These are phyloP conservation scores for Rosa hybrid DNA, from an alignment of 331 rosid genomes.

Conservation along the genomic window DNA sequence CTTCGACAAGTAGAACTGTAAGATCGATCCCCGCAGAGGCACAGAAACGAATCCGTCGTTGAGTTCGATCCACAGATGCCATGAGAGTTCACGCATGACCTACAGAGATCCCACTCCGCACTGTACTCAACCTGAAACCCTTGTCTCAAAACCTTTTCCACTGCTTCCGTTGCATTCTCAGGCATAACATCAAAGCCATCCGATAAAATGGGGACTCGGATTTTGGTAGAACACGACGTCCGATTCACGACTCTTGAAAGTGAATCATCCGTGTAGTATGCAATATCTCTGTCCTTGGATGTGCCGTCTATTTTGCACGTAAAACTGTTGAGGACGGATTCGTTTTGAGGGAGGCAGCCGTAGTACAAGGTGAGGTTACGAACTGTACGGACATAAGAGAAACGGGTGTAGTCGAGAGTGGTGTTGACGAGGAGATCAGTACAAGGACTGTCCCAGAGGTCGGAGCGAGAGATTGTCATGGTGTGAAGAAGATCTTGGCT, in stretches of 20 bases:
- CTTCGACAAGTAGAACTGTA: background rate
- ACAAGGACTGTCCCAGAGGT: background rate
- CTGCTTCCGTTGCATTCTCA: background rate
- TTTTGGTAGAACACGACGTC: background rate
- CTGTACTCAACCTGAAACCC: conserved; percentile 7
- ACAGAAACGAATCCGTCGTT: background rate
- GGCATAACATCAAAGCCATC: too few relatives aligned
- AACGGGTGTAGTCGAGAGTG: background rate
- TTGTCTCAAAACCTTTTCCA: background rate
- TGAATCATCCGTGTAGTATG: background rate
- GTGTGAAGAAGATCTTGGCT: background rate
- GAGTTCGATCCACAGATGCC: conserved; percentile 20
- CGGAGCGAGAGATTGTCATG: conserved; percentile 3
- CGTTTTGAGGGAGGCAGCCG: background rate
- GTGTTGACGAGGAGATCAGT: background rate
- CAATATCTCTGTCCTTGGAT: background rate
- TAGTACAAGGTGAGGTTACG: conserved; percentile 6
- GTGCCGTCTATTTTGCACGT: background rate
- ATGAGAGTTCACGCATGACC: background rate
- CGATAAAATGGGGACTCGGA: conserved; percentile 8
- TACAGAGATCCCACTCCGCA: background rate
- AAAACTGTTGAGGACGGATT: background rate
- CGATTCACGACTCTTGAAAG: background rate
- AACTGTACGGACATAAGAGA: background rate
- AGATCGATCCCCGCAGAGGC: conserved; percentile 1